A percentile compares a stretch with the other conserved stretches of the same genome.
Evolutionary conservation across 1,139 yeast genomes (phyloP).

Genomic region (Suhomyces choctaworum): DNA sequence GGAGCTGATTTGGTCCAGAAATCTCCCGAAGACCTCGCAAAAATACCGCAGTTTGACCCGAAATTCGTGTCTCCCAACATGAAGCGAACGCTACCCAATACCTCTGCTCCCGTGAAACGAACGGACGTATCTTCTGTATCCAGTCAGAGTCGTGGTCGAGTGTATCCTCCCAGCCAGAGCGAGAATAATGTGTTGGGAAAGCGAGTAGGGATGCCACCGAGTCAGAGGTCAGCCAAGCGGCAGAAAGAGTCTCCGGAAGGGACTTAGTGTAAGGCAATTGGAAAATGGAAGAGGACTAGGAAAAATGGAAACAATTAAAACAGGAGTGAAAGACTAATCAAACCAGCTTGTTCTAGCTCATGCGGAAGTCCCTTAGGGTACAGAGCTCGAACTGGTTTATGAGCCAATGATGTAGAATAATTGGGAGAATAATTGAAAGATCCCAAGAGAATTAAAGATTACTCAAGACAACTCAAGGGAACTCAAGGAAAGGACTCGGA

Average conservation of each 20-base stretch:
- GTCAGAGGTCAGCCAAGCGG: conserved; percentile 23
- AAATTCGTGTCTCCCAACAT: conserved; percentile 52
- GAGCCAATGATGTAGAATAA: no score
- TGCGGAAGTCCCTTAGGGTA: no score
- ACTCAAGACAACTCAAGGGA: no score
- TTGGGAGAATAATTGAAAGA: no score
- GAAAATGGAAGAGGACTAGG: no score
- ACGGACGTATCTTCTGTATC: conserved; percentile 21
- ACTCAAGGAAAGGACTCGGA: no score
- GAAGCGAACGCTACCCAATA: conserved; percentile 55
- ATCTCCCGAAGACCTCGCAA: conserved; percentile 38
- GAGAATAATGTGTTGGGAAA: conserved; percentile 21
- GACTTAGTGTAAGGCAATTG: no score
- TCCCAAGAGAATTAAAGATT: no score
- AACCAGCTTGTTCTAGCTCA: no score
- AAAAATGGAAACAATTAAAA: no score
- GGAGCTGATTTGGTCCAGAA: conserved; percentile 54
- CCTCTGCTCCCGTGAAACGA: conserved; percentile 58
- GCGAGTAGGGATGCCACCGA: conserved; percentile 39
- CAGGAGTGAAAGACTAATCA: no score
- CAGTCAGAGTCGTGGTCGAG: conserved; percentile 3
- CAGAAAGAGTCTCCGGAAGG: conserved; percentile 6
- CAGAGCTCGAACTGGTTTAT: no score
- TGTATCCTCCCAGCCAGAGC: conserved; percentile 11
- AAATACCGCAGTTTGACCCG: conserved; percentile 47